Evolutionary conservation across 164 flowering plant genomes (phyloP).

Genomic region (Malania oleifera): DNA sequence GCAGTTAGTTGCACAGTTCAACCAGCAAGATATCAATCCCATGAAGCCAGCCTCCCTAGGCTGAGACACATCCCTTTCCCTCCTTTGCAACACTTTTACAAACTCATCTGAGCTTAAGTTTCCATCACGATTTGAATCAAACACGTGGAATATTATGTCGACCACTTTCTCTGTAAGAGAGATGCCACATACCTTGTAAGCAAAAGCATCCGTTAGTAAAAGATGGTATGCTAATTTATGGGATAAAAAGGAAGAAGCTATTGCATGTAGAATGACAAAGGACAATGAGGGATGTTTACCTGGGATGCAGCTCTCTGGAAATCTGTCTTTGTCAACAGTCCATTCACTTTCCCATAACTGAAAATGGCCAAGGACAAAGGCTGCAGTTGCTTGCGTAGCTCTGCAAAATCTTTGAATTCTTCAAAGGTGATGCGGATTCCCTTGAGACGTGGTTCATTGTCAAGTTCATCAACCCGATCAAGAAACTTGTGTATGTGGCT

Average conservation of each 20-base stretch:
- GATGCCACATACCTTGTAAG: conserved; percentile 78
- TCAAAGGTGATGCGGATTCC: conserved; percentile 55
- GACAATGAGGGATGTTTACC: conserved; percentile 29
- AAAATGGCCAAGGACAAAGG: conserved; percentile 79
- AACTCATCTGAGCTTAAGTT: conserved; percentile 70
- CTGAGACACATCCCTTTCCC: conserved; percentile 52
- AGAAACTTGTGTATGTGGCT: conserved; percentile 59
- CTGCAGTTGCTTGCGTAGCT: conserved; percentile 54
- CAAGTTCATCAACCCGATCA: conserved; percentile 58
- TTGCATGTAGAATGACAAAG: too few relatives aligned
- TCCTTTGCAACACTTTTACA: conserved; percentile 57
- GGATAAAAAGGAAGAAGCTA: neutral
- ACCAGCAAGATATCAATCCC: conserved; percentile 57
- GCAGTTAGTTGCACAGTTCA: conserved; percentile 30
- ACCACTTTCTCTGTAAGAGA: conserved; percentile 53
- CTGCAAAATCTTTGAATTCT: conserved; percentile 79
- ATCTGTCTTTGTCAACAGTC: conserved; percentile 60
- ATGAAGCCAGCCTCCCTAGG: conserved; percentile 47
- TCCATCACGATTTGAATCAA: conserved; percentile 76
- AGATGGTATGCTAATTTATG: neutral
- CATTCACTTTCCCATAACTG: conserved; percentile 74
- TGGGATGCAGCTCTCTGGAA: conserved; percentile 84
- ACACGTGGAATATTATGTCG: conserved; percentile 71
- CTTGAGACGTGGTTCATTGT: conserved; percentile 39
- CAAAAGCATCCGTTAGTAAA: neutral